A percentile compares a stretch with the other conserved stretches of the same genome.
phyloP scores from a whole-genome alignment of 2,329 filamentous ascomycete genomes.

The Tolypocladium ophioglossoides region DNA sequence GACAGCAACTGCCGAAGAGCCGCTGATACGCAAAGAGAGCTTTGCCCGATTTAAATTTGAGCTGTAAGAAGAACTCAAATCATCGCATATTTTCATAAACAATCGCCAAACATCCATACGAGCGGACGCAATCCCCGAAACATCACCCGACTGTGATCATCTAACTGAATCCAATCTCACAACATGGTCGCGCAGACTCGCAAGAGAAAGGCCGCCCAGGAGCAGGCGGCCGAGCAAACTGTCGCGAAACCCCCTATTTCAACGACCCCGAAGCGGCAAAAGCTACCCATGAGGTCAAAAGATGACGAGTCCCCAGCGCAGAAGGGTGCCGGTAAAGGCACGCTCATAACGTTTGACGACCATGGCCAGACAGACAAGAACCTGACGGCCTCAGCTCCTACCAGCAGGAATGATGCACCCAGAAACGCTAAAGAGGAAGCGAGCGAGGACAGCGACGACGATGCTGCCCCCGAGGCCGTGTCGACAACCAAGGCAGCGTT shows the following conservation, averaged over 20 bases:
- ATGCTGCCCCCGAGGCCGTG: constrained; percentile 49
- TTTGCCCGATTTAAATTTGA: not conserved
- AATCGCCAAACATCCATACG: not conserved
- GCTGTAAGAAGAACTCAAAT: too few species aligned
- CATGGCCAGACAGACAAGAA: constrained; percentile 17
- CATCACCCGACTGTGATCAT: not conserved
- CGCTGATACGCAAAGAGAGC: not conserved
- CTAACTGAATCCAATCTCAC: constrained; percentile 1
- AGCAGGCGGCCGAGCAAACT: constrained; percentile 4
- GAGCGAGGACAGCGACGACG: constrained; percentile 36
- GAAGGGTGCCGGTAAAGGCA: constrained; percentile 11
- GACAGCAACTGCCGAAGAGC: not conserved
- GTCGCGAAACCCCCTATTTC: constrained; percentile 5
- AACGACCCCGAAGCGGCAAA: constrained; percentile 12
- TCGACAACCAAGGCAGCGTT: constrained; percentile 39
- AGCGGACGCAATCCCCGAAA: not conserved
- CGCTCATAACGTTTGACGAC: constrained; percentile 23
- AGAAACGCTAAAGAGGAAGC: constrained; percentile 23
- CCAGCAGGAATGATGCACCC: constrained; percentile 7
- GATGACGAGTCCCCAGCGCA: constrained; percentile 11
- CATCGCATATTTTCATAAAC: not conserved
- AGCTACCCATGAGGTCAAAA: constrained; percentile 24
- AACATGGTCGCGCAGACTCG: constrained; percentile 12
- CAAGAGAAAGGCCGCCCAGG: constrained; percentile 19
- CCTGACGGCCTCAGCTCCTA: not conserved